phyloP scores from a whole-genome alignment of 2,329 filamentous ascomycete species.

The Sarocladium strictum region DNA sequence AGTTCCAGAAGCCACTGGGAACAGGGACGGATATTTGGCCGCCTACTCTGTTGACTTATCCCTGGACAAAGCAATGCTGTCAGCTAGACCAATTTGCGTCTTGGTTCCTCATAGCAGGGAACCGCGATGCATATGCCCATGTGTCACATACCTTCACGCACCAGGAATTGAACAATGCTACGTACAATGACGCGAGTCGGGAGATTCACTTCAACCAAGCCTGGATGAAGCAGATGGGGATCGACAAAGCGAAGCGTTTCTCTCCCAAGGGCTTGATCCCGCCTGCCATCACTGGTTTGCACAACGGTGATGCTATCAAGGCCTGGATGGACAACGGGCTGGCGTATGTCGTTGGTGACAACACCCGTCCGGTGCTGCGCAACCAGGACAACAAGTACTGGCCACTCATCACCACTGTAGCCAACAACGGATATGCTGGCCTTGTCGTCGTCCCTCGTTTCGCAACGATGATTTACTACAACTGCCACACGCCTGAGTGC shows the following conservation, averaged over 20 bases:
- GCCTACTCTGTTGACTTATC: slow-evolving; percentile 41
- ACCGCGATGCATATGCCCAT: slow-evolving; percentile 48
- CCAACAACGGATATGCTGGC: slow-evolving; percentile 47
- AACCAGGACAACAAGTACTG: slow-evolving; percentile 48
- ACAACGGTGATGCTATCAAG: slow-evolving; percentile 56
- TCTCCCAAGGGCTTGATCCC: slow-evolving; percentile 52
- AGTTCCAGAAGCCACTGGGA: slow-evolving; percentile 41
- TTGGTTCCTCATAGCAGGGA: slow-evolving; percentile 46
- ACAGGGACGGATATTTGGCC: slow-evolving; percentile 46
- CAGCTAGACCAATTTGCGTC: slow-evolving; percentile 41
- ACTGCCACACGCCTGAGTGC: slow-evolving; percentile 52
- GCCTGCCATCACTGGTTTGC: slow-evolving; percentile 56
- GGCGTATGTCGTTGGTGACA: slow-evolving; percentile 55
- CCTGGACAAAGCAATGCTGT: slow-evolving; percentile 43
- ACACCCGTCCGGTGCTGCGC: slow-evolving; percentile 48
- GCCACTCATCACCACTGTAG: slow-evolving; percentile 46
- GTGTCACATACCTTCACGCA: slow-evolving; percentile 61
- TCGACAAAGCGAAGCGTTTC: slow-evolving; percentile 39
- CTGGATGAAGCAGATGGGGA: slow-evolving; percentile 49
- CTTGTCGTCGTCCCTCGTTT: slow-evolving; percentile 53
- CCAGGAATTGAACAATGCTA: slow-evolving; percentile 52
- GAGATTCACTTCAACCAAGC: slow-evolving; percentile 56
- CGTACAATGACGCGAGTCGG: slow-evolving; percentile 47
- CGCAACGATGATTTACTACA: slow-evolving; percentile 59
- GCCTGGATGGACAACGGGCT: slow-evolving; percentile 57